phyloP scores from a whole-genome alignment of 208 protist species.

The Trypanosoma cruzi region DNA sequence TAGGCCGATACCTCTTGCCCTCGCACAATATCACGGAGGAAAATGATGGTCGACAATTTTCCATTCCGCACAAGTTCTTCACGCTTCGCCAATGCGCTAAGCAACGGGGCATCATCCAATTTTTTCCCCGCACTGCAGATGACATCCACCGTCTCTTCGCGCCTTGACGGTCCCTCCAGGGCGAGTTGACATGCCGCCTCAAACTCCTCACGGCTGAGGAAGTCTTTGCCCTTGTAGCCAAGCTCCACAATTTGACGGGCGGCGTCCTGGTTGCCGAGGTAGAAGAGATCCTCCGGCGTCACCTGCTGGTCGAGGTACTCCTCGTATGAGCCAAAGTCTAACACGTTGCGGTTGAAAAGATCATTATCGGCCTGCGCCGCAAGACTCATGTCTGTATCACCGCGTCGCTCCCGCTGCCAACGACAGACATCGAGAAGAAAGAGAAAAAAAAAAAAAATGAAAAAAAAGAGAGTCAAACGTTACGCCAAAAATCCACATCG shows the following conservation, averaged over 20 bases:
- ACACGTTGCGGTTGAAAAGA: constrained; percentile 76
- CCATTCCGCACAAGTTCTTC: constrained; percentile 97
- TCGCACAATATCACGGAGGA: constrained; percentile 96
- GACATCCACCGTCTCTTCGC: constrained; percentile 80
- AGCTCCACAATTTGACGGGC: constrained; percentile 97
- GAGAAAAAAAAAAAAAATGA: background rate
- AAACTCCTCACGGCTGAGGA: constrained; percentile 91
- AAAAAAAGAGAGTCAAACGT: background rate
- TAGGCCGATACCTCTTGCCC: constrained; percentile 98
- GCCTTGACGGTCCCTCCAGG: constrained; percentile 77
- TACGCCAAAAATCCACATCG: too few species aligned
- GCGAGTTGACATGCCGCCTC: constrained; percentile 80
- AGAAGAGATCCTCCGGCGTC: constrained; percentile 88
- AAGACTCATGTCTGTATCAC: constrained; percentile 8
- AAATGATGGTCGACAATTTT: constrained; percentile 97
- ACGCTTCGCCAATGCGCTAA: constrained; percentile 93
- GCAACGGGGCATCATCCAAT: constrained; percentile 91
- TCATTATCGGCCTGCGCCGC: constrained; percentile 28
- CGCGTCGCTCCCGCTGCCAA: background rate
- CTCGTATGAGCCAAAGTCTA: constrained; percentile 90
- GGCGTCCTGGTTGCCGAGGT: constrained; percentile 93
- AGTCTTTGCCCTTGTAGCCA: constrained; percentile 95
- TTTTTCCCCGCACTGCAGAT: constrained; percentile 89
- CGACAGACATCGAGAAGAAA: background rate
- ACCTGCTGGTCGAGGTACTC: constrained; percentile 94